phyloP scores from a whole-genome alignment of 192 early-diverging fungal species.

The Dimargaris xerosporica region DNA sequence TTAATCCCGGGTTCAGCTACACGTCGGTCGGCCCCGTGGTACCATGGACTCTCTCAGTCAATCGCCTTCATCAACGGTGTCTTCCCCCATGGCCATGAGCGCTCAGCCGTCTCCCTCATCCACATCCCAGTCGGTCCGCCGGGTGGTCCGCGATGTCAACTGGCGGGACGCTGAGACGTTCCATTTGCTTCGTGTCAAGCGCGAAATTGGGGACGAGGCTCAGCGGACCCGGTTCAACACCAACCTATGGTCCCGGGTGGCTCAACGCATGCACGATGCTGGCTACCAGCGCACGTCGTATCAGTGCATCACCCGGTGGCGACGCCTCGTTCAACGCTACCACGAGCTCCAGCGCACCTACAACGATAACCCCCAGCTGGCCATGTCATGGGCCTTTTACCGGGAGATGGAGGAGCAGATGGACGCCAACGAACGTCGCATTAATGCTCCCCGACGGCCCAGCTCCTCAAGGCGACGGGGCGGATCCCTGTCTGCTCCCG shows the following conservation, averaged over 20 bases:
- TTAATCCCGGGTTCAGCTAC: too few species aligned
- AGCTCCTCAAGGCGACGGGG: not conserved
- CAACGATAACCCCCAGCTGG: slow-evolving; percentile 6
- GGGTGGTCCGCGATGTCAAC: slow-evolving; percentile 10
- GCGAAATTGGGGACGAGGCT: slow-evolving; percentile 2
- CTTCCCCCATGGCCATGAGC: not conserved
- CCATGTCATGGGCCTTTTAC: slow-evolving; percentile 4
- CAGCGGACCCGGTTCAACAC: slow-evolving; percentile 5
- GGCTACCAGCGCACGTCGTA: slow-evolving; percentile 8
- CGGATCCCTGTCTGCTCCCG: slow-evolving; percentile 4
- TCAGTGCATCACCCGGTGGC: slow-evolving; percentile 11
- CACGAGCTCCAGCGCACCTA: slow-evolving; percentile 7
- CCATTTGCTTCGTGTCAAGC: slow-evolving; percentile 3
- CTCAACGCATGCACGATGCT: slow-evolving; percentile 4
- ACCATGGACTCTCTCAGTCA: too few species aligned
- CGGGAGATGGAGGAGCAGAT: slow-evolving; percentile 10
- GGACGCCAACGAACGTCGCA: slow-evolving; percentile 2
- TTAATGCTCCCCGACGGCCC: not conserved
- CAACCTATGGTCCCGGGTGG: slow-evolving; percentile 1
- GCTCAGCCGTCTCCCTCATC: not conserved
- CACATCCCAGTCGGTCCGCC: not conserved
- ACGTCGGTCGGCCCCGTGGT: too few species aligned
- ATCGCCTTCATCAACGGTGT: too few species aligned
- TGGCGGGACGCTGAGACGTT: slow-evolving; percentile 9
- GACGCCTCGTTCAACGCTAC: slow-evolving; percentile 7